These are phyloP conservation scores for Emergomyces africanus DNA, from an alignment of 2,329 filamentous ascomycete species.

Conservation along the genomic window DNA sequence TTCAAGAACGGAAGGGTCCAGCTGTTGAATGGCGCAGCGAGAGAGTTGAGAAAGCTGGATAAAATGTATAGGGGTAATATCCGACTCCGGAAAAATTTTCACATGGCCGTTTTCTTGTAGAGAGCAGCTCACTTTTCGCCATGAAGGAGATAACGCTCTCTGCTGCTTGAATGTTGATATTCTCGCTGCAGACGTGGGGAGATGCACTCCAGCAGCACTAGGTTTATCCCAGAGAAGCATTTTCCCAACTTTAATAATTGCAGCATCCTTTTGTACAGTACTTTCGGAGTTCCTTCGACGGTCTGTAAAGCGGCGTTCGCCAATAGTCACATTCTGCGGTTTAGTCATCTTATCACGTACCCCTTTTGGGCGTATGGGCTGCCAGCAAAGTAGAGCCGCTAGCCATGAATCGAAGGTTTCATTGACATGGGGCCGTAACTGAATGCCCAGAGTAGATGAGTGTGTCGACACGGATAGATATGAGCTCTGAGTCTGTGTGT, in stretches of 20 bases:
- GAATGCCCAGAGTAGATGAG: conserved; percentile 35
- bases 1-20: conserved; percentile 81
- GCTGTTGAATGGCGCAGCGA: conserved; percentile 75
- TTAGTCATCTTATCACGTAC: conserved; percentile 40
- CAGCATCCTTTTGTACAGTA: conserved; percentile 51
- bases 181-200: conserved; percentile 23
- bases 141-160: conserved; percentile 49
- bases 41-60: conserved; percentile 83
- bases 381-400: conserved; percentile 39
- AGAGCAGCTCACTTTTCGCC: conserved; percentile 84
- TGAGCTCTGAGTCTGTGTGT: conserved; percentile 32
- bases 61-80: conserved; percentile 64
- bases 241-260: conserved; percentile 91
- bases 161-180: conserved; percentile 44
- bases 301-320: conserved; percentile 30
- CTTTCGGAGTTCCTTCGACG: conserved; percentile 35
- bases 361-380: conserved; percentile 37
- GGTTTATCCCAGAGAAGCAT: conserved; percentile 85
- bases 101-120: conserved; percentile 91
- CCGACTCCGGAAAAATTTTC: conserved; percentile 77
- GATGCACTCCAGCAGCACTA: conserved; percentile 25
- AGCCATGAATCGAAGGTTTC: conserved; percentile 42
- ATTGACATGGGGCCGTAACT: conserved; percentile 36
- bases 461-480: conserved; percentile 38
- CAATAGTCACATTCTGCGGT: conserved; percentile 33